Evolutionary conservation across 1,139 yeast genomes (phyloP).

Genomic region (Diutina ranongensis): DNA sequence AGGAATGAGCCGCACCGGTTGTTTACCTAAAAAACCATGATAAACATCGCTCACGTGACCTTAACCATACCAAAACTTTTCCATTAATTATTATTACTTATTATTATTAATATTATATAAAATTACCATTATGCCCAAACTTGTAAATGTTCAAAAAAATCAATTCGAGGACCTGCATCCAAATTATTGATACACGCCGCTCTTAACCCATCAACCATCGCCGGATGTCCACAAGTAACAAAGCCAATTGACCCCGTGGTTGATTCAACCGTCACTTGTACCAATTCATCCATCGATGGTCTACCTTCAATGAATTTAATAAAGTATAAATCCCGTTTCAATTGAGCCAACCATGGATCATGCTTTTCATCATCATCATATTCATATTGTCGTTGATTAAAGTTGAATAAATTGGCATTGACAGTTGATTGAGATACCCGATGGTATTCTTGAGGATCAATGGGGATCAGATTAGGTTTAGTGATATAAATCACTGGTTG

Average conservation of each 20-base stretch:
- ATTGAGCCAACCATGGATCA: background rate
- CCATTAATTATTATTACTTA: background rate
- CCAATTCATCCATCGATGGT: constrained; percentile 26
- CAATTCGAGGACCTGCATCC: constrained; percentile 9
- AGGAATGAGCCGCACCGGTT: no score
- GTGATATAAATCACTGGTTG: constrained; percentile 34
- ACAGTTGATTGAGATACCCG: background rate
- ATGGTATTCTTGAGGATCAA: background rate
- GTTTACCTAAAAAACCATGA: no score
- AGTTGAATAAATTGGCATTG: background rate
- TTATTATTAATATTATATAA: no score
- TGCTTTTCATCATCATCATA: background rate
- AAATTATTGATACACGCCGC: constrained; percentile 8
- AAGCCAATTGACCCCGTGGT: constrained; percentile 32
- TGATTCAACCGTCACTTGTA: constrained; percentile 23
- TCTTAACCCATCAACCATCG: constrained; percentile 11
- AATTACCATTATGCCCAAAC: constrained; percentile 8
- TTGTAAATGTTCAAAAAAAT: constrained; percentile 11
- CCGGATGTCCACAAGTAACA: constrained; percentile 31
- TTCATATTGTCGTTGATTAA: background rate
- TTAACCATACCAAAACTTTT: background rate
- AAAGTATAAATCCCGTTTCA: background rate
- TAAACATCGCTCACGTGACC: background rate
- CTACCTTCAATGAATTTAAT: constrained; percentile 33
- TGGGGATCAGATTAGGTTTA: constrained; percentile 15